Evolutionary conservation across 805 yeast species (phyloP).

Genomic region (Yarrowia yakushimensis): DNA sequence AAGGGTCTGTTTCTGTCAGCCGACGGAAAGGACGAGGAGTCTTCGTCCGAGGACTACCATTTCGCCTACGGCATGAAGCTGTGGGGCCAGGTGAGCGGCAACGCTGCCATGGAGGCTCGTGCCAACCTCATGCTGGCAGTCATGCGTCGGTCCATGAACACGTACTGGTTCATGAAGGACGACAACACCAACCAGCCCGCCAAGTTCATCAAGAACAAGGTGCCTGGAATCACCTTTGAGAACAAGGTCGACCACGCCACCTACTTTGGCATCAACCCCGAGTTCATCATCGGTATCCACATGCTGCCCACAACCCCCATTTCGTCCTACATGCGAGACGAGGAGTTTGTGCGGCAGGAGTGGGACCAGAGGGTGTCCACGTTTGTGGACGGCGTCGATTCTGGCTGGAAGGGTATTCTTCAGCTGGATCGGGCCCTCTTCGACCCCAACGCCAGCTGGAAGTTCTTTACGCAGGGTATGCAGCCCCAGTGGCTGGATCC

Average conservation of each 20-base stretch:
- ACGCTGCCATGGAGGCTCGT: constrained; percentile 50
- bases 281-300: constrained; percentile 74
- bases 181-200: constrained; percentile 52
- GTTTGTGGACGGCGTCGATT: constrained; percentile 41
- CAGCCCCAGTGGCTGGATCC: constrained; percentile 57
- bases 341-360: constrained; percentile 51
- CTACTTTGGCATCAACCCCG: constrained; percentile 57
- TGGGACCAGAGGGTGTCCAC: constrained; percentile 52
- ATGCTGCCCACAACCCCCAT: constrained; percentile 70
- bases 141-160: constrained; percentile 51
- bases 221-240: constrained; percentile 66
- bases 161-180: constrained; percentile 50
- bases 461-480: constrained; percentile 60
- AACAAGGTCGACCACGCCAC: constrained; percentile 72
- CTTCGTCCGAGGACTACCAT: constrained; percentile 67
- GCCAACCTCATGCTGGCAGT: constrained; percentile 59
- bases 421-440: constrained; percentile 69
- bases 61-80: constrained; percentile 64
- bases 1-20: constrained; percentile 59
- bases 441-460: constrained; percentile 61
- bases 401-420: constrained; percentile 63
- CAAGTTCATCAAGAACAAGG: constrained; percentile 53
- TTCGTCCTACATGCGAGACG: constrained; percentile 53
- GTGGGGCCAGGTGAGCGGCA: constrained; percentile 62
- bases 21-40: constrained; percentile 71